A percentile compares a stretch with the other conserved stretches of the same genome.
Conservation (phyloP, 768 basidiomycete genomes). For the Kwoniella dejecticola region DNA sequence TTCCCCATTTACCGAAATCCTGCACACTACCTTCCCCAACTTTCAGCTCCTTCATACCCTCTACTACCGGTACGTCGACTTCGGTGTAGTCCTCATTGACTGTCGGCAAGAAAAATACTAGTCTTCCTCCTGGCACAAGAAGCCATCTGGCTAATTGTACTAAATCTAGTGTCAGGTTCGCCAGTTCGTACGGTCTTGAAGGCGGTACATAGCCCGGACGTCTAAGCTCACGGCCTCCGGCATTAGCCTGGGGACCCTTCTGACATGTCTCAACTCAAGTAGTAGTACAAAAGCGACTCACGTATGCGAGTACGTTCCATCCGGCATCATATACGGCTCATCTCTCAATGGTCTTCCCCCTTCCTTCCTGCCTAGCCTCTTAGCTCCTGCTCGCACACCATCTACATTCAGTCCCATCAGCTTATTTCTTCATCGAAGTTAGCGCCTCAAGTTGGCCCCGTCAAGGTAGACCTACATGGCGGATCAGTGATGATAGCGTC, state of each 20-base stretch:
- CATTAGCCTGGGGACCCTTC: too few relatives aligned
- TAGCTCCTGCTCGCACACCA: constrained; percentile 71
- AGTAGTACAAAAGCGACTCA: too few relatives aligned
- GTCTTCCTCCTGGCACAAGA: constrained; percentile 77
- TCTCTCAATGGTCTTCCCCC: constrained; percentile 38
- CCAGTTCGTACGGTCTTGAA: constrained; percentile 88
- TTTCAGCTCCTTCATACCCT: constrained; percentile 74
- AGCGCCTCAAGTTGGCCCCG: background rate
- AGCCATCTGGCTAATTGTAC: constrained; percentile 78
- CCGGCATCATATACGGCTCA: constrained; percentile 50
- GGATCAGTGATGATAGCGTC: constrained; percentile 95
- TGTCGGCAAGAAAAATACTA: constrained; percentile 83
- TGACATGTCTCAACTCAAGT: too few relatives aligned
- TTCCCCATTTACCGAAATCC: constrained; percentile 92
- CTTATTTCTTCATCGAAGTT: background rate
- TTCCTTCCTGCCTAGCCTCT: constrained; percentile 55
- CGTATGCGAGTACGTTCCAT: constrained; percentile 56
- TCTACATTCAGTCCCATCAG: constrained; percentile 59
- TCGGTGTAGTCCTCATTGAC: constrained; percentile 88
- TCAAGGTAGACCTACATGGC: constrained; percentile 71
- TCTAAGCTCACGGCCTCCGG: background rate
- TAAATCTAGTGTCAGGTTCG: constrained; percentile 76
- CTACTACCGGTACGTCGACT: constrained; percentile 74
- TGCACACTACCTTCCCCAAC: constrained; percentile 66
- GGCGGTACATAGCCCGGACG: constrained; percentile 75